Conservation (phyloP, 176 grass and related monocot species). For the Zizania latifolia region DNA sequence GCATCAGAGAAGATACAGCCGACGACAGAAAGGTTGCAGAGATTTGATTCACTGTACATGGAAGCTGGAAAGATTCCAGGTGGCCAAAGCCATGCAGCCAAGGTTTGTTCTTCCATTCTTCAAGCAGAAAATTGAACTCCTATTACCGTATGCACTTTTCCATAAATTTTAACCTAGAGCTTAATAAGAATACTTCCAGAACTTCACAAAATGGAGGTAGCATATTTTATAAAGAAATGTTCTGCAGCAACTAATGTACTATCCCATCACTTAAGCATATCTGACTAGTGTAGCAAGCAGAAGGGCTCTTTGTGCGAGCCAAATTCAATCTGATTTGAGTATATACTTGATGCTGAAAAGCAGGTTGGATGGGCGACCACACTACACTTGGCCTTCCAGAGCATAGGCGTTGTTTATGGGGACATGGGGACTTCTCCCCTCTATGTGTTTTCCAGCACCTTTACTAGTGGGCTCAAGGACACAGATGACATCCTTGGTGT, state of each 20-base stretch:
- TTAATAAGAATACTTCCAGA: neutral
- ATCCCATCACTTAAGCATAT: neutral
- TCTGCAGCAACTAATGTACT: neutral
- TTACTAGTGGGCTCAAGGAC: slow-evolving; percentile 43
- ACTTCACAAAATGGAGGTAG: neutral
- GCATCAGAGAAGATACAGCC: slow-evolving; percentile 7
- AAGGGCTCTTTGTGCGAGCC: neutral
- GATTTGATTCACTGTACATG: slow-evolving; percentile 53
- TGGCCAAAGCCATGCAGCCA: slow-evolving; percentile 23
- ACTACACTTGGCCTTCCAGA: slow-evolving; percentile 57
- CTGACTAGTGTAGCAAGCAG: neutral
- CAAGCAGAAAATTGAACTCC: neutral
- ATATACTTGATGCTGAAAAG: slow-evolving; percentile 7
- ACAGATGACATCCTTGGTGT: slow-evolving; percentile 54
- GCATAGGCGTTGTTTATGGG: slow-evolving; percentile 67
- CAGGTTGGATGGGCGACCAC: slow-evolving; percentile 55
- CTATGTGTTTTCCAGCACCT: slow-evolving; percentile 69
- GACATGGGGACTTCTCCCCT: slow-evolving; percentile 69
- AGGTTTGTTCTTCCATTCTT: slow-evolving; percentile 45
- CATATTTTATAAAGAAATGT: neutral
- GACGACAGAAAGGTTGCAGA: slow-evolving; percentile 31
- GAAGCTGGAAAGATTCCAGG: slow-evolving; percentile 44
- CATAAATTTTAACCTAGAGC: neutral
- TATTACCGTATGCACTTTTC: neutral
- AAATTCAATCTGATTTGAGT: slow-evolving; percentile 10